Evolutionary conservation across 257 asterid species (phyloP).

Genomic region (Striga asiatica): DNA sequence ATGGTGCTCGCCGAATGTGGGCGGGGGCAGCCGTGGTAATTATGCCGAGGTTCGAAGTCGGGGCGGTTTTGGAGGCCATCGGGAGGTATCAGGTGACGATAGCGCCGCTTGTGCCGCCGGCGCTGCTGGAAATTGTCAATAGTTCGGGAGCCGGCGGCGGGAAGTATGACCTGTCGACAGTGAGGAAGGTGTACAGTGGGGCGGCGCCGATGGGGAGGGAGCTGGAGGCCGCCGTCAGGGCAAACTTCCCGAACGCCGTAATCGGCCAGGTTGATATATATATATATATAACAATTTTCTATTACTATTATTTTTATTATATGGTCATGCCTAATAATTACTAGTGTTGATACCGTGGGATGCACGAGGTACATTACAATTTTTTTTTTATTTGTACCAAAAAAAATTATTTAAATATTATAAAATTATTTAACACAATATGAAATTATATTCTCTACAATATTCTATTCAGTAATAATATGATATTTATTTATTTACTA

Average conservation of each 20-base stretch:
- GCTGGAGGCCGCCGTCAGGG: conserved; percentile 25
- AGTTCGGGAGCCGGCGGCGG: conserved; percentile 20
- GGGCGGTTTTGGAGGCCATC: conserved; percentile 22
- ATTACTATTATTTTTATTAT: no score
- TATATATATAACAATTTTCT: no score
- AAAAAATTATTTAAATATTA: no score
- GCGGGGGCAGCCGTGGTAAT: conserved; percentile 34
- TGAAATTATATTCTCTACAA: no score
- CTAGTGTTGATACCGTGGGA: no score
- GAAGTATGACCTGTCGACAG: conserved; percentile 36
- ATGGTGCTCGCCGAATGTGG: conserved; percentile 29
- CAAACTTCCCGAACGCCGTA: conserved; percentile 36
- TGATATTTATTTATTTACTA: no score
- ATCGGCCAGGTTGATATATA: conserved; percentile 62
- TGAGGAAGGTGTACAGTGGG: conserved; percentile 38
- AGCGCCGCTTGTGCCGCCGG: conserved; percentile 49
- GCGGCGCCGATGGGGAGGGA: conserved; percentile 44
- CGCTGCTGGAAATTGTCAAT: conserved; percentile 33
- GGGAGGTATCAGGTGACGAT: conserved; percentile 35
- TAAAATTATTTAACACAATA: no score
- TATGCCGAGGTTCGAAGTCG: conserved; percentile 33
- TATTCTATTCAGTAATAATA: no score
- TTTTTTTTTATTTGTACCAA: no score
- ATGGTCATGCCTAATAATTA: no score
- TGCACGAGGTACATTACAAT: no score